Evolutionary conservation across 2,329 filamentous ascomycete species (phyloP), one percentile per base, ranked within the genome.

Genomic region (Microcyclospora tardicrescens): DNA sequence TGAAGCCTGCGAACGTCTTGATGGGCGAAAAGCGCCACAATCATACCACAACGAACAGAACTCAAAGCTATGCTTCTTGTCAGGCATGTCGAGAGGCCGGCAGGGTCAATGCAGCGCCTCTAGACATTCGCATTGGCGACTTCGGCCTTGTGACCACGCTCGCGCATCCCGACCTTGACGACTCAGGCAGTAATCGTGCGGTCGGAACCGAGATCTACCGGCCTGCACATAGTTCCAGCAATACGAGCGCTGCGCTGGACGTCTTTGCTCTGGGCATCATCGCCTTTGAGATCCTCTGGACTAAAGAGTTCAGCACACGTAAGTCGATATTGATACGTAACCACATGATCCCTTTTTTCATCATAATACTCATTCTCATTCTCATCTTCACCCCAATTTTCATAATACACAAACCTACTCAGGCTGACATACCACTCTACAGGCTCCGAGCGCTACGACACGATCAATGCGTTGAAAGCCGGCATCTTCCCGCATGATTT

Each of bases 1-100:
- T 82, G 15, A 82, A 82, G 49, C 78, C 78, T 0, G 73, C 71
- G 2, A 82, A 82, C 46, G 72, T 82, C 19, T 80, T 82, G 55
- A 61, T 82, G 0, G 72, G 71, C 2, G 53, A 67, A n/a, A 57
- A 63, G 13, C 56, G 50, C 19, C 55, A 45, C 40, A 46, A 43
- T 1, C 47, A 40, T 37, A 38, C 35, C 14, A 40, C 42, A 29
- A 54, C 48, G 1, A 24, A 4, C 19, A 8, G 19, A 8, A 5
- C 8, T 8, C 19, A 24, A 24, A 24, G 19, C 19, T 8, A 24
- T 4, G 8, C 19, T 4, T 24, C 19, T 24, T 77, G 73, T 47
- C 47, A 50, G 9, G 47, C 61, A 1, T 80, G 74, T 41, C 41
- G 41, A 14, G 38, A 35, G 29, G 37, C 32, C 11, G 38, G 43